Base-by-base conservation (phyloP, 805 yeast species). In the Metschnikowia shivogae region DNA sequence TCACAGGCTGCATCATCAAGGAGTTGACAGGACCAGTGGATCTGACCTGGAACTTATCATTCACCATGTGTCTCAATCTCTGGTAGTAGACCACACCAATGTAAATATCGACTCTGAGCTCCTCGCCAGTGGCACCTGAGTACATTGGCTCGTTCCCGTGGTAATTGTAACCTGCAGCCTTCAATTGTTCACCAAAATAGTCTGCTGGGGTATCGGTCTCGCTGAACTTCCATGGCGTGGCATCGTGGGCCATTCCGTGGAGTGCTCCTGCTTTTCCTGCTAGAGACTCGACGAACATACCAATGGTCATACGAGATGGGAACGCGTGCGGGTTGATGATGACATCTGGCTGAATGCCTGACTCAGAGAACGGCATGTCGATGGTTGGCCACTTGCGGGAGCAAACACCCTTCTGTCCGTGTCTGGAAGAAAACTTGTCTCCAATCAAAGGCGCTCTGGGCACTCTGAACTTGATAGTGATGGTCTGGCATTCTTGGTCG, bases 261-360 rank as follows among this genome's bases (percentile, higher is more conserved):
- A 93, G 72, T 6, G 97, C 96, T 65, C 99, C 99, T 5, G 98
- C 93, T 68, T 93, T 93, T 62, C 99, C 99, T n/a, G 99, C 98
- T 46, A 93, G 70, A 43, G 95, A 86, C 70, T 93, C 99, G 39
- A 93, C 97, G 70, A 93, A 93, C 98, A 93, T 93, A 74, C 99
- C 99, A 68, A 93, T 92, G 10, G 99, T 93, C 99, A 93, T 93
- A 76, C 99, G 93, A 39, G 98, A 92, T 57, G 99, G 99, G 92
- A 92, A 93, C 55, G 98, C 99, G 66, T 92, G 99, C 3, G 99
- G 99, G 65, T 93, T 93, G 62, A 93, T 93, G 62, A 93, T 93
- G 56, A 93, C 86, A 70, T 93, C 99, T 2, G 99, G 99, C 65
- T 87, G 96, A 50, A 93, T 92, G 59, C 99, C 99, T 29, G 87